Conservation (phyloP, 176 grass and related monocot genomes). For the Cenchrus americanus region DNA sequence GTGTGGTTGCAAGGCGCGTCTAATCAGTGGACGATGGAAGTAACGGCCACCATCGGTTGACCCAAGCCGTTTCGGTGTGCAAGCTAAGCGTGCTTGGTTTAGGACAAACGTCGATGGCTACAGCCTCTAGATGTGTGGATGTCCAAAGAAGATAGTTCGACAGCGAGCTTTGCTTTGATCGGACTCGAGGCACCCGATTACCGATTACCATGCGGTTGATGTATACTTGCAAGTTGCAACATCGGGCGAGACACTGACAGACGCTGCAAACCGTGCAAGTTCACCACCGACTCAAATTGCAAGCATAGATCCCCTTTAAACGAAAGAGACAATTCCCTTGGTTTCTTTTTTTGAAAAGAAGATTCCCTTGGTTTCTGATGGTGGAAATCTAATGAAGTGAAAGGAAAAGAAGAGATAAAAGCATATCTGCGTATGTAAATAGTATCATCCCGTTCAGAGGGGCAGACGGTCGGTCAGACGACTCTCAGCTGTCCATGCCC, state of each 20-base stretch:
- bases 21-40: background rate
- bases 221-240: background rate
- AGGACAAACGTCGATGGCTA: conserved; percentile 50
- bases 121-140: conserved; percentile 19
- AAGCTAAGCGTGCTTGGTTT: conserved; percentile 53
- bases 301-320: background rate
- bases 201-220: background rate
- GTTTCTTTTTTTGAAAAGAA: no score
- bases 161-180: background rate
- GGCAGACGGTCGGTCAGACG: background rate
- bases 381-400: no score
- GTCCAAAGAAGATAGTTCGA: background rate
- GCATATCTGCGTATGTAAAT: background rate
- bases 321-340: background rate
- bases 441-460: background rate
- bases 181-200: background rate
- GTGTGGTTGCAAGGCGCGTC: background rate
- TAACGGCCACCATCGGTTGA: background rate
- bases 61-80: background rate
- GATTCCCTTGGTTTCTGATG: background rate
- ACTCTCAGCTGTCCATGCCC: conserved; percentile 1
- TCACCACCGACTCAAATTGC: background rate
- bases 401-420: conserved; percentile 15
- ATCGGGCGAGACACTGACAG: background rate
- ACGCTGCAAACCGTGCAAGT: no score